A percentile compares a stretch with the other conserved stretches of the same genome.
Evolutionary conservation across 257 asterid genomes (phyloP).

Genomic region (Solanum clarkiae): DNA sequence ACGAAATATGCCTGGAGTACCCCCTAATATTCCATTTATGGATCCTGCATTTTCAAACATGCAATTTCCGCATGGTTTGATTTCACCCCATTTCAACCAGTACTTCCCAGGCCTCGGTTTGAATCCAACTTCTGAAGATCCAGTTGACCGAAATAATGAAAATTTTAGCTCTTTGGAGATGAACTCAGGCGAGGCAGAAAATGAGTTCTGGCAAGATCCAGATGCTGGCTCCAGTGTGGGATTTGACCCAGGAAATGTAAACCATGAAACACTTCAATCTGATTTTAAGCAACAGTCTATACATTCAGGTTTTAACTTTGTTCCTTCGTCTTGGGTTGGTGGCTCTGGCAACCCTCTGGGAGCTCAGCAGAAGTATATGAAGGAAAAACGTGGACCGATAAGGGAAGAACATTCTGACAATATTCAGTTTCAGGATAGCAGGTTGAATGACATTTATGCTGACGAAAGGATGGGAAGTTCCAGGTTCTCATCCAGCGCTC

Average conservation of each 20-base stretch:
- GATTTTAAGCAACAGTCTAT: constrained; percentile 38
- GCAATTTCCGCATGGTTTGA: constrained; percentile 44
- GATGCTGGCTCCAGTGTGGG: constrained; percentile 37
- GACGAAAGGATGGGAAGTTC: constrained; percentile 44
- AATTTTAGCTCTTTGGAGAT: constrained; percentile 38
- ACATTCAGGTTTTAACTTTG: constrained; percentile 39
- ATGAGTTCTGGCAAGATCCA: constrained; percentile 52
- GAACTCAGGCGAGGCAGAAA: constrained; percentile 43
- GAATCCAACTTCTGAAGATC: constrained; percentile 42
- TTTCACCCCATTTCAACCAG: constrained; percentile 48
- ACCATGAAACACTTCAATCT: constrained; percentile 22
- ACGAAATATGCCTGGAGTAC: constrained; percentile 53
- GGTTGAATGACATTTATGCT: constrained; percentile 38
- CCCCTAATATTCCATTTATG: constrained; percentile 19
- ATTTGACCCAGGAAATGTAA: constrained; percentile 41
- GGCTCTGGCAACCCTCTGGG: constrained; percentile 27
- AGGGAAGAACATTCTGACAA: constrained; percentile 36
- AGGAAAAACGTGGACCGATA: constrained; percentile 45
- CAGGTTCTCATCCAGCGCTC: constrained; percentile 33
- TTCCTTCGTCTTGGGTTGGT: constrained; percentile 46
- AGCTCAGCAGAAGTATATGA: constrained; percentile 39
- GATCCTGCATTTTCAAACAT: constrained; percentile 27
- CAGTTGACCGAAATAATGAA: constrained; percentile 43
- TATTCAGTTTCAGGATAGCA: constrained; percentile 38
- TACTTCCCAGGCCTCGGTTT: constrained; percentile 47